Conservation (phyloP, 208 protist species). For the Leishmania amazonensis region DNA sequence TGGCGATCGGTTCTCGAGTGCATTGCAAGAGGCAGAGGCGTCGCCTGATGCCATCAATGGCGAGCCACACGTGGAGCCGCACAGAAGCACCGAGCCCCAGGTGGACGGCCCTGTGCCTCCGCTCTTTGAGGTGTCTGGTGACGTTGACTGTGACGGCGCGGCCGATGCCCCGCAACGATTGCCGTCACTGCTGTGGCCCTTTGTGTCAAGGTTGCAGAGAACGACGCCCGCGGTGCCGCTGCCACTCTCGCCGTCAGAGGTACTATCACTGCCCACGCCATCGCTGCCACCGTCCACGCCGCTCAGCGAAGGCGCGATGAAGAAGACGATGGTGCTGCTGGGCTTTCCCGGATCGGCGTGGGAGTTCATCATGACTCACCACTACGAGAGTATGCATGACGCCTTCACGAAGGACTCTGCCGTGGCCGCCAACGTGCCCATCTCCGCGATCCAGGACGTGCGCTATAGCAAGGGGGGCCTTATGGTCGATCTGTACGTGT, state of each 20-base stretch:
- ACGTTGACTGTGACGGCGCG: neutral
- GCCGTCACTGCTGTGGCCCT: neutral
- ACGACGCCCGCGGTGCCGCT: neutral
- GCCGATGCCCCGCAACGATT: neutral
- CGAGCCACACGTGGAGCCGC: neutral
- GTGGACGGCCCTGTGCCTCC: neutral
- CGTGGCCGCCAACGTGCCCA: constrained; percentile 14
- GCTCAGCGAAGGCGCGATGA: constrained; percentile 17
- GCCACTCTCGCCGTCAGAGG: neutral
- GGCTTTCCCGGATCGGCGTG: constrained; percentile 33
- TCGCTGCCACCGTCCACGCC: constrained; percentile 1
- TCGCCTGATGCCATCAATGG: neutral
- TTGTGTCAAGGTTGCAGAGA: neutral
- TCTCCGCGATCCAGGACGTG: constrained; percentile 30
- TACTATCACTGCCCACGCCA: neutral
- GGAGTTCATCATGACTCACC: constrained; percentile 31
- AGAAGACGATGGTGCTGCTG: constrained; percentile 34
- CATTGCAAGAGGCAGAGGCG: neutral
- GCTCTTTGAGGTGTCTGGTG: neutral
- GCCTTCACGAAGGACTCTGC: constrained; percentile 30
- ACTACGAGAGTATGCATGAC: constrained; percentile 37
- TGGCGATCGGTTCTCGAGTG: neutral
- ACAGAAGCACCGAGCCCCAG: neutral
- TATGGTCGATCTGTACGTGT: constrained; percentile 33
- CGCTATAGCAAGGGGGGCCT: constrained; percentile 32